phyloP scores from a whole-genome alignment of 1,139 yeast genomes.

The Meyerozyma sp. region DNA sequence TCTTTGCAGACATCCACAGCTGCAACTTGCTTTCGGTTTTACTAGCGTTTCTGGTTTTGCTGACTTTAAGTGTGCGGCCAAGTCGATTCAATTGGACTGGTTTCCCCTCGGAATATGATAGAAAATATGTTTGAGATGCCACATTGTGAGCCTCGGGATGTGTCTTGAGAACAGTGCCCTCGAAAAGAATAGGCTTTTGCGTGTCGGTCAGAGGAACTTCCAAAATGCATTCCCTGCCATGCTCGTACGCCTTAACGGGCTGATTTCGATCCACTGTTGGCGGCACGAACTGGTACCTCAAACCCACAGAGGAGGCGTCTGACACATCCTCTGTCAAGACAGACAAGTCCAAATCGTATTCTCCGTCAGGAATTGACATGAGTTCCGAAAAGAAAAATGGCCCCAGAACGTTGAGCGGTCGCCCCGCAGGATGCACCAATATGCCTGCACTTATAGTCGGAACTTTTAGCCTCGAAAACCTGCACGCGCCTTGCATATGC shows the following conservation, averaged over 20 bases:
- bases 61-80: constrained; percentile 30
- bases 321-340: constrained; percentile 15
- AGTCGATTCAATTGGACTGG: constrained; percentile 20
- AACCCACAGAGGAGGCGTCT: constrained; percentile 21
- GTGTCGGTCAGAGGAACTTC: constrained; percentile 22
- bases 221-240: constrained; percentile 28
- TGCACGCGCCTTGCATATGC: no score
- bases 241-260: constrained; percentile 32
- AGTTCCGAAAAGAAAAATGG: neutral
- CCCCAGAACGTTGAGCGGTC: neutral
- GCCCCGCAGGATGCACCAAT: neutral
- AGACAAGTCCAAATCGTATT: constrained; percentile 38
- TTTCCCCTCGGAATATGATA: constrained; percentile 17
- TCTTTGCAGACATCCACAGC: constrained; percentile 7
- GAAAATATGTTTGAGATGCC: constrained; percentile 26
- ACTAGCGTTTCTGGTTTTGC: constrained; percentile 30
- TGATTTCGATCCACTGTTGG: constrained; percentile 36
- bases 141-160: constrained; percentile 15
- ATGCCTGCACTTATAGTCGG: neutral
- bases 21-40: constrained; percentile 12
- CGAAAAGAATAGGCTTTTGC: constrained; percentile 29
- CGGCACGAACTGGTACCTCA: constrained; percentile 41
- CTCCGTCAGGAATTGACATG: constrained; percentile 39
- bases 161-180: constrained; percentile 30
- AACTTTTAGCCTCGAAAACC: no score